Base-by-base conservation (phyloP, 2,329 filamentous ascomycete genomes). In the Fusarium nanum region DNA sequence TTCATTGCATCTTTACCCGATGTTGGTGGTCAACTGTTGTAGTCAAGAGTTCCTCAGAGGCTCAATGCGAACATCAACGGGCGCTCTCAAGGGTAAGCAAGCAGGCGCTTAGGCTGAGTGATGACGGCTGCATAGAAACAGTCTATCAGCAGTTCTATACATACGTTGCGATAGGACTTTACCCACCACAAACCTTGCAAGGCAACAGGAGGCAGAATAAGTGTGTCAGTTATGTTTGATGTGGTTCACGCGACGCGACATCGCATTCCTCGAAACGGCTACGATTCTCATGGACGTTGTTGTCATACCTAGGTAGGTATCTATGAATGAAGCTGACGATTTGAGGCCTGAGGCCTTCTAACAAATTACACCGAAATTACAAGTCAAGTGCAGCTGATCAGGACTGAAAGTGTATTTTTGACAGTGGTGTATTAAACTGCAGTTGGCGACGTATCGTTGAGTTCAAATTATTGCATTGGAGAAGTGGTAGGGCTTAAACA, bases 311-410 rank as follows among this genome's bases (percentile, higher is more conserved):
- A 22, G 22, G 22, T 16, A 32, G 30, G 13, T 8, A 8, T 32
- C 30, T 16, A 32, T 16, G 3, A 30, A 34, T 18, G 6, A 40
- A 22, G 60, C 61, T 57, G 30, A 34, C 45, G 10, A 23, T n/a
- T 46, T 16, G 14, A 32, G 13, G 16, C 25, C 2, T 16, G 25
- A 58, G 60, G 30, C 37, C 25, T n/a, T n/a, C n/a, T n/a, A n/a
- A n/a, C 20, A 45, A 34, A 41, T 14, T 32, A 50, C 61, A 58
- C 44, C 59, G 59, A 64, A 57, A 57, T 64, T 27, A 45, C 61
- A 64, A 64, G 10, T 23, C 41, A 28, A 58, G 37, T 42, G 7
- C 60, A 20, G 30, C 14, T 57, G 37, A 64, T 64, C 30, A 45
- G 14, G 4, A 18, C 7, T n/a, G 10, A 20, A 25, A n/a, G 34